phyloP scores from a whole-genome alignment of 1,139 yeast genomes.

The Yamadazyma dushanensis region DNA sequence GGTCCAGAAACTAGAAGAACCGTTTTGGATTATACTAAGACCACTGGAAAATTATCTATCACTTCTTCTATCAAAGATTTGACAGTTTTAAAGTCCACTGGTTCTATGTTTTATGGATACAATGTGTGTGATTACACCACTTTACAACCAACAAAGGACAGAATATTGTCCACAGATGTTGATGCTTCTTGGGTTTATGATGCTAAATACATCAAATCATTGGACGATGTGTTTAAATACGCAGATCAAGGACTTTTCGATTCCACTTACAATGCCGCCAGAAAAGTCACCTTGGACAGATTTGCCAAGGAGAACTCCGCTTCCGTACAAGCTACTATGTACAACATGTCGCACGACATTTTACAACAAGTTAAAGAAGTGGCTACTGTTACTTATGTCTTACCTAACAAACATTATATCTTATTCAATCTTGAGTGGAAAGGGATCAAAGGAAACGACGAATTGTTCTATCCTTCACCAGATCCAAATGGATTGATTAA shows the following conservation, averaged over 20 bases:
- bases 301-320: slow-evolving; percentile 87
- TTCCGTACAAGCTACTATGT: slow-evolving; percentile 95
- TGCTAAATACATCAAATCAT: slow-evolving; percentile 44
- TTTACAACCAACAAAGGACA: slow-evolving; percentile 75
- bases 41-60: slow-evolving; percentile 51
- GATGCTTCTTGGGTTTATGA: slow-evolving; percentile 74
- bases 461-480: slow-evolving; percentile 83
- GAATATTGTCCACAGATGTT: slow-evolving; percentile 86
- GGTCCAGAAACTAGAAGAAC: slow-evolving; percentile 79
- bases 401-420: slow-evolving; percentile 91
- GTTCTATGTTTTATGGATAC: slow-evolving; percentile 89
- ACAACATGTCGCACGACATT: slow-evolving; percentile 79
- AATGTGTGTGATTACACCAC: slow-evolving; percentile 87
- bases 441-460: slow-evolving; percentile 76
- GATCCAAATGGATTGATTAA: slow-evolving; percentile 92
- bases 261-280: slow-evolving; percentile 56
- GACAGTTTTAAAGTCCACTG: slow-evolving; percentile 90
- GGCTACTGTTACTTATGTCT: slow-evolving; percentile 63
- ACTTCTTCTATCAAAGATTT: slow-evolving; percentile 78
- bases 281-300: slow-evolving; percentile 67
- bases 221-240: slow-evolving; percentile 49
- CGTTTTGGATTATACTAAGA: slow-evolving; percentile 50
- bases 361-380: slow-evolving; percentile 58
- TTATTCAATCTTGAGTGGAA: slow-evolving; percentile 81
- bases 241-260: slow-evolving; percentile 70